Conservation (phyloP, 192 early-diverging fungal species). For the Phycomyces blakesleeanus region DNA sequence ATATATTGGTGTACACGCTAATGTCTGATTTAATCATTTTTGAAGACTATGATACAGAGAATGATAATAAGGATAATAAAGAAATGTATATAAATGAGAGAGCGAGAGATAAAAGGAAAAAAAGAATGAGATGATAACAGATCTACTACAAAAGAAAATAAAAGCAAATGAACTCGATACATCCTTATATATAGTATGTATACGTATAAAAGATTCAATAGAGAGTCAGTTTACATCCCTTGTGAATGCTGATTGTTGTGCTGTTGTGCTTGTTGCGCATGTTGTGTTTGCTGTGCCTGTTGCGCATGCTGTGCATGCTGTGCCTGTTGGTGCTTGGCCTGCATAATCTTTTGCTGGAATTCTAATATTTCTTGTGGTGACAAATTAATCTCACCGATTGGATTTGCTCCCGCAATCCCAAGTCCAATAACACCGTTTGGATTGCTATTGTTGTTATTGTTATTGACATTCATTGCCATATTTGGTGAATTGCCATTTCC, state of each 20-base stretch:
- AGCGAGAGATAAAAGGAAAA: no score
- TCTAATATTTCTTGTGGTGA: slow-evolving; percentile 16
- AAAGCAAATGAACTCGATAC: no score
- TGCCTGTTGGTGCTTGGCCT: slow-evolving; percentile 21
- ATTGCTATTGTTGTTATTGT: slow-evolving; percentile 10
- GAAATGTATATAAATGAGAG: no score
- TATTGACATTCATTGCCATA: slow-evolving; percentile 11
- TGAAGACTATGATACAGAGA: no score
- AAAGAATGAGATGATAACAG: no score
- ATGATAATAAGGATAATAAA: no score
- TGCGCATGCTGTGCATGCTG: no score
- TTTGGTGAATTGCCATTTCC: slow-evolving; percentile 11
- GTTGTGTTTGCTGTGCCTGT: no score
- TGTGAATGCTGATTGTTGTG: slow-evolving; percentile 25
- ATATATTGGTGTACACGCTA: no score
- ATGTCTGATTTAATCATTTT: no score
- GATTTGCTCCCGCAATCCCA: slow-evolving; percentile 1
- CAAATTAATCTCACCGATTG: slow-evolving; percentile 6
- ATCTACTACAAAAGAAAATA: no score
- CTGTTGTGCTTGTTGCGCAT: slow-evolving; percentile 9
- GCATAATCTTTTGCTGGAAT: slow-evolving; percentile 16
- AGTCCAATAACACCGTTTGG: slow-evolving; percentile 13
- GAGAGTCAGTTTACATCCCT: slow-evolving; percentile 11
- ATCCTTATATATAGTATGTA: no score
- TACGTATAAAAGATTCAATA: neutral